phyloP scores from a whole-genome alignment of 1,284 basidiomycete species.

The Xerocomus nothofagi region DNA sequence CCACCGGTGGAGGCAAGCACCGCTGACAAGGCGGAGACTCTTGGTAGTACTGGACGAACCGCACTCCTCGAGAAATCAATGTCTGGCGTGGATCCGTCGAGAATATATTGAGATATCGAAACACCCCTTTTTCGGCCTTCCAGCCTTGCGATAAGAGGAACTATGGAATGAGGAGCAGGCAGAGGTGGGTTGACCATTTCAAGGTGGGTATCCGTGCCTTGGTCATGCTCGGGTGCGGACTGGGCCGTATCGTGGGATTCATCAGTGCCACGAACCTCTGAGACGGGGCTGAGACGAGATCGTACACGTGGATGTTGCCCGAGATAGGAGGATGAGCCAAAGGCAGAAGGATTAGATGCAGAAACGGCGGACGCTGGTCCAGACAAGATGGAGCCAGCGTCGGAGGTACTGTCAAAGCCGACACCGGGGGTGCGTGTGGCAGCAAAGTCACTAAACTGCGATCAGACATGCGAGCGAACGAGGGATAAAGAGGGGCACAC shows the following conservation, averaged over 20 bases:
- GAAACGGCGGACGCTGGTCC: slow-evolving; percentile 49
- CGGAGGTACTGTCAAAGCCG: slow-evolving; percentile 57
- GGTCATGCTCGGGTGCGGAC: slow-evolving; percentile 24
- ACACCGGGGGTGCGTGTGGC: slow-evolving; percentile 46
- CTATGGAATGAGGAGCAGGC: slow-evolving; percentile 16
- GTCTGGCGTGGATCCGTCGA: slow-evolving; percentile 31
- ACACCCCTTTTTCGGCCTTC: slow-evolving; percentile 31
- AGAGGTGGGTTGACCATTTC: slow-evolving; percentile 45
- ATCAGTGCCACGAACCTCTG: slow-evolving; percentile 43
- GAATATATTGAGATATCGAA: slow-evolving; percentile 26
- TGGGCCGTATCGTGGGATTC: slow-evolving; percentile 20
- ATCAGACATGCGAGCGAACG: not conserved
- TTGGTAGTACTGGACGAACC: slow-evolving; percentile 42
- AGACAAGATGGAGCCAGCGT: slow-evolving; percentile 55
- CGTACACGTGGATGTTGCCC: slow-evolving; percentile 43
- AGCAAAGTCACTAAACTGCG: slow-evolving; percentile 45
- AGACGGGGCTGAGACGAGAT: slow-evolving; percentile 67
- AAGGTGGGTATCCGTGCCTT: slow-evolving; percentile 42
- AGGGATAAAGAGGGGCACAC: slow-evolving; percentile 42
- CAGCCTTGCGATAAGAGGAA: slow-evolving; percentile 14
- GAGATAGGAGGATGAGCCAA: slow-evolving; percentile 47
- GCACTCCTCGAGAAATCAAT: slow-evolving; percentile 53
- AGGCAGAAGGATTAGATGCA: slow-evolving; percentile 50
- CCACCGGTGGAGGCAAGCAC: slow-evolving; percentile 62
- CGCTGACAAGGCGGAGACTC: slow-evolving; percentile 61